Conservation (phyloP, 305 asterid genomes). For the Fraxinus dipetala region DNA sequence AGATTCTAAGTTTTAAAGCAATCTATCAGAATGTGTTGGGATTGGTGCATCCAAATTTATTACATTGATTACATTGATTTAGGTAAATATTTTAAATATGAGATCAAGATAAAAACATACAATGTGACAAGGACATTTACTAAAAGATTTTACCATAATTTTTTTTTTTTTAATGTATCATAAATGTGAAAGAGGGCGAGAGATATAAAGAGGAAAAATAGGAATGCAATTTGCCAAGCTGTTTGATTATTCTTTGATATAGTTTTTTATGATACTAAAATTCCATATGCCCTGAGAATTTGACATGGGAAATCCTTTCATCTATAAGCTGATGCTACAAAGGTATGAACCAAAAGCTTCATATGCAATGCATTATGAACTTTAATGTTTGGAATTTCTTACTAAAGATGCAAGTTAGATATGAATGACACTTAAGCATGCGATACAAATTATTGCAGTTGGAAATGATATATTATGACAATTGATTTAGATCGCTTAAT, state of each 20-base stretch:
- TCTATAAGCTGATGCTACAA: not conserved
- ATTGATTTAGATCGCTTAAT: not conserved
- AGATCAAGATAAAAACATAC: not conserved
- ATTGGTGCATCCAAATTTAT: not conserved
- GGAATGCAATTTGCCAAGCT: not conserved
- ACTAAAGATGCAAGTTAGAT: not conserved
- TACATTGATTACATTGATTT: not conserved
- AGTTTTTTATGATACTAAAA: not conserved
- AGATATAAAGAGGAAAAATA: not conserved
- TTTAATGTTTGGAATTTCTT: not conserved
- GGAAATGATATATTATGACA: not conserved
- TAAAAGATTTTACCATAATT: not conserved
- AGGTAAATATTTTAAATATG: not conserved
- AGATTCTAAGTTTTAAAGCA: not conserved
- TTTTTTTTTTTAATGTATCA: not conserved
- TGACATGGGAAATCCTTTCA: not conserved
- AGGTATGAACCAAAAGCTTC: not conserved
- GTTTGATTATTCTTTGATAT: not conserved
- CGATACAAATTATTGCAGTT: not conserved
- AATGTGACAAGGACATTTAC: not conserved
- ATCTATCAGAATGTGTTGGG: not conserved
- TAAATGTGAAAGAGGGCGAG: not conserved
- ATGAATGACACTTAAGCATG: not conserved
- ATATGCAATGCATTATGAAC: not conserved
- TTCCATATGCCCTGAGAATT: not conserved